Evolutionary conservation across 129 eudicot species (phyloP).

Genomic region (Flaveria linearis): DNA sequence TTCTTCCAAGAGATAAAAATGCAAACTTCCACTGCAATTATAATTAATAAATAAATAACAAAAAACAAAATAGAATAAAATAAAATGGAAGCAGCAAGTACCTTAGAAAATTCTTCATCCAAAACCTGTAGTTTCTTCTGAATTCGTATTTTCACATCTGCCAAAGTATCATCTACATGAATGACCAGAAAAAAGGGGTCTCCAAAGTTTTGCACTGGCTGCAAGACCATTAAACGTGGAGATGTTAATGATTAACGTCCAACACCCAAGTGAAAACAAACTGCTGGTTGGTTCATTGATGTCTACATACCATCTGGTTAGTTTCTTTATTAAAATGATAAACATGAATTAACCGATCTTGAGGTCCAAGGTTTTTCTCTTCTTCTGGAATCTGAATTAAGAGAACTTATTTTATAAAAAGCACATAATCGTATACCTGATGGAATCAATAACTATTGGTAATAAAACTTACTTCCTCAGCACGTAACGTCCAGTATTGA

Average conservation of each 20-base stretch:
- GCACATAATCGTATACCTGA: not conserved
- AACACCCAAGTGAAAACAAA: not conserved
- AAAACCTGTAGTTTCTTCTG: constrained; percentile 88
- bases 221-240: constrained; percentile 29
- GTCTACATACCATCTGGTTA: constrained; percentile 69
- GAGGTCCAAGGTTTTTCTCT: constrained; percentile 76
- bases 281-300: not conserved
- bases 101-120: constrained; percentile 91
- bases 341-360: constrained; percentile 88
- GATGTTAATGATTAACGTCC: not conserved
- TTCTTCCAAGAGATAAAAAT: constrained; percentile 72
- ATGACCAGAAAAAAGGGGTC: constrained; percentile 88
- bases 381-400: constrained; percentile 85
- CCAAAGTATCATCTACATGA: constrained; percentile 83
- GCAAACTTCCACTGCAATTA: constrained; percentile 87
- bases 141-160: constrained; percentile 72
- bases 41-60: not conserved
- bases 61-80: not conserved
- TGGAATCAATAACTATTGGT: not conserved
- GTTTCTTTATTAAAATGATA: constrained; percentile 88
- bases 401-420: not conserved
- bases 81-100: constrained; percentile 22
- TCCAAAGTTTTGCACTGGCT: constrained; percentile 96
- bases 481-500: constrained; percentile 97
- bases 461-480: constrained; percentile 67